These are phyloP conservation scores for Luffa aegyptiaca DNA, from an alignment of 306 rosid species.

Conservation along the genomic window DNA sequence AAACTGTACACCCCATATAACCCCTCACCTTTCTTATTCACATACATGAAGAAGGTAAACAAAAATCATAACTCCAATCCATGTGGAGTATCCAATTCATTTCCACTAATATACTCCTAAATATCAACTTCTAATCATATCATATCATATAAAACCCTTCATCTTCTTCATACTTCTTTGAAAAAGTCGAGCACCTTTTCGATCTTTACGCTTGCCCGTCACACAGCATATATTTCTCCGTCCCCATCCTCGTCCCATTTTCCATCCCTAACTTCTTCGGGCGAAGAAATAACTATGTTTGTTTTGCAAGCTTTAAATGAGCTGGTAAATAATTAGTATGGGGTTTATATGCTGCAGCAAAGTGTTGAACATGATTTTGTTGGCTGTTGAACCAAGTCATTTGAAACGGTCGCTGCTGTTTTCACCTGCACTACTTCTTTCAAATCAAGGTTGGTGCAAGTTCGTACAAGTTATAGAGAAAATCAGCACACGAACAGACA, in stretches of 20 bases:
- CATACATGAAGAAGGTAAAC: slow-evolving; percentile 31
- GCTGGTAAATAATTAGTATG: not conserved
- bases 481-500: not conserved
- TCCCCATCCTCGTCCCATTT: not conserved
- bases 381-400: slow-evolving; percentile 22
- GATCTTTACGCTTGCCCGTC: not conserved
- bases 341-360: slow-evolving; percentile 2
- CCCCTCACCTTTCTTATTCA: slow-evolving; percentile 38
- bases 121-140: not conserved
- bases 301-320: not conserved
- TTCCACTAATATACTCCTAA: slow-evolving; percentile 24
- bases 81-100: slow-evolving; percentile 17
- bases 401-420: slow-evolving; percentile 31
- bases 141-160: not conserved
- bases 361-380: not conserved
- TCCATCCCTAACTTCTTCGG: not conserved
- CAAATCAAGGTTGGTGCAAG: slow-evolving; percentile 38
- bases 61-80: slow-evolving; percentile 28
- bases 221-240: not conserved
- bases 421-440: slow-evolving; percentile 76
- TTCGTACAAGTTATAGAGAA: not conserved
- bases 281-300: not conserved
- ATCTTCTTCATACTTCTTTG: not conserved
- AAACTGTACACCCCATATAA: slow-evolving; percentile 39
- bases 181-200: not conserved